Evolutionary conservation across 2,329 filamentous ascomycete genomes (phyloP).

Genomic region (Penicillium brevicompactum): DNA sequence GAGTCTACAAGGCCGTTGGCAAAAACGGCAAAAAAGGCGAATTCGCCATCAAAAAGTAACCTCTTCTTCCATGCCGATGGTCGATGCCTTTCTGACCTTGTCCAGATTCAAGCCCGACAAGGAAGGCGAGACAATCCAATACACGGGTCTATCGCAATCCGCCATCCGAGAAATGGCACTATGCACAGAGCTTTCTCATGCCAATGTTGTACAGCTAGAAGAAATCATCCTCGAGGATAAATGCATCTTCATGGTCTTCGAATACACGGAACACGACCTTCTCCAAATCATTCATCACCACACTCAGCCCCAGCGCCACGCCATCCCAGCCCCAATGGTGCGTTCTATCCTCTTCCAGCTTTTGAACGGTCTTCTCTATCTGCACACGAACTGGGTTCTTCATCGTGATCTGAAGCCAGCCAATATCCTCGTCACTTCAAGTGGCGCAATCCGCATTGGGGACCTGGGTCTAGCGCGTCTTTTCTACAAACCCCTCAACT

Average conservation of each 20-base stretch:
- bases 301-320: conserved; percentile 81
- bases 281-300: conserved; percentile 98
- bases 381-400: conserved; percentile 95
- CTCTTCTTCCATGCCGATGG: neutral
- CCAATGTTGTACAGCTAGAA: conserved; percentile 85
- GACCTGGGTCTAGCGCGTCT: conserved; percentile 89
- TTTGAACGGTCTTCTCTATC: conserved; percentile 89
- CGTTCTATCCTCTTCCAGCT: conserved; percentile 96
- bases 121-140: conserved; percentile 90
- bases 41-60: conserved; percentile 95
- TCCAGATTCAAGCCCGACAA: conserved; percentile 89
- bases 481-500: conserved; percentile 91
- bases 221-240: conserved; percentile 98
- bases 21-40: conserved; percentile 74
- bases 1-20: conserved; percentile 92
- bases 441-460: conserved; percentile 89
- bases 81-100: conserved; percentile 18
- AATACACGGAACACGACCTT: conserved; percentile 96
- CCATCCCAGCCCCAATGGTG: conserved; percentile 84
- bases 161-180: conserved; percentile 97
- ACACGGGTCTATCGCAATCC: conserved; percentile 96
- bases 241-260: conserved; percentile 99
- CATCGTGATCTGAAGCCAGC: conserved; percentile 96
- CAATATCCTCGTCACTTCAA: conserved; percentile 96
- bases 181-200: conserved; percentile 85